Conservation (phyloP, 371 early-diverging fungal species). For the Zopfochytrium polystomum region DNA sequence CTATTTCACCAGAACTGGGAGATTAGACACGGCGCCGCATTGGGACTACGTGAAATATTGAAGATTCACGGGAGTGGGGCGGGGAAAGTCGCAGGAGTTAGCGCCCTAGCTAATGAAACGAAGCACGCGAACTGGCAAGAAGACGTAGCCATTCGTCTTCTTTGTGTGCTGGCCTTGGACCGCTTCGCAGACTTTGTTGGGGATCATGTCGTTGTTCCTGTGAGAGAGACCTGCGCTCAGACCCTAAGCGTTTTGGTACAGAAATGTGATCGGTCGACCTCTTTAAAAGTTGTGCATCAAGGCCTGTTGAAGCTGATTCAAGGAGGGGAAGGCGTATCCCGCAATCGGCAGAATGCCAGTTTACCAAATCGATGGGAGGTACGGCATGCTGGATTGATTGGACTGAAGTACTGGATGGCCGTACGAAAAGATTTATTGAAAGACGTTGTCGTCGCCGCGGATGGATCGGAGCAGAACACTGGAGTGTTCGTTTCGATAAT, state of each 20-base stretch:
- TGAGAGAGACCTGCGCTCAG: constrained; percentile 94
- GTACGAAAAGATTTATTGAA: constrained; percentile 82
- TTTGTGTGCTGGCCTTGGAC: constrained; percentile 92
- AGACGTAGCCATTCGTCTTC: constrained; percentile 80
- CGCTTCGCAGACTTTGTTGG: constrained; percentile 95
- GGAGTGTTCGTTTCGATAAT: constrained; percentile 43
- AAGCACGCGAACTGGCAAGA: constrained; percentile 79
- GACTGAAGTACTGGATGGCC: constrained; percentile 92
- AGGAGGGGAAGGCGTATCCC: constrained; percentile 5
- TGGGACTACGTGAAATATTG: constrained; percentile 86
- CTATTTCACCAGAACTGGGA: constrained; percentile 90
- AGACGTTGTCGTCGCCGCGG: constrained; percentile 41
- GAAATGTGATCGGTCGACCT: constrained; percentile 38
- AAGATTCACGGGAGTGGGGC: constrained; percentile 84
- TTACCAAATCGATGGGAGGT: constrained; percentile 74
- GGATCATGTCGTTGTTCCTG: constrained; percentile 93
- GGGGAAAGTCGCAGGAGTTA: constrained; percentile 60
- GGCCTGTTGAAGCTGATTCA: constrained; percentile 44
- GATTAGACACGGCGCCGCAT: constrained; percentile 92
- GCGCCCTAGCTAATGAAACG: constrained; percentile 57
- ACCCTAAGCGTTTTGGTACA: constrained; percentile 82
- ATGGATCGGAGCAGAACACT: constrained; percentile 14
- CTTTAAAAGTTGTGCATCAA: constrained; percentile 35
- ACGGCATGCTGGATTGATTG: constrained; percentile 89
- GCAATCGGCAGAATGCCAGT: not conserved